phyloP scores from a whole-genome alignment of 176 grass and related monocot genomes.

The Aegilops speltoides region DNA sequence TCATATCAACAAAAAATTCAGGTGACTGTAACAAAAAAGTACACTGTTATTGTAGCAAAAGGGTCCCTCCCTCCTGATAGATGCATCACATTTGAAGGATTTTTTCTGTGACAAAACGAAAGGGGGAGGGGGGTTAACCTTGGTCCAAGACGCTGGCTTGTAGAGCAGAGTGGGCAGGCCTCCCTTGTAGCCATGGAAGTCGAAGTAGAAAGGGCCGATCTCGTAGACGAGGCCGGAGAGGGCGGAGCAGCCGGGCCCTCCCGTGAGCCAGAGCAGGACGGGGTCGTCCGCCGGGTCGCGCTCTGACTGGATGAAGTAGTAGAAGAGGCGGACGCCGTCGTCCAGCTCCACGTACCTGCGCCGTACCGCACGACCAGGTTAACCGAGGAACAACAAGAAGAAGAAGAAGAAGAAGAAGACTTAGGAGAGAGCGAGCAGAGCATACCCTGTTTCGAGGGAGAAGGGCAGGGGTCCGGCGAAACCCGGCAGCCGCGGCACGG shows the following conservation, averaged over 20 bases:
- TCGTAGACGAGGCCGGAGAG: conserved; percentile 44
- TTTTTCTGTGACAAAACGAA: not conserved
- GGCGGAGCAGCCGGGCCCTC: conserved; percentile 37
- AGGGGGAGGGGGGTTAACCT: conserved; percentile 6
- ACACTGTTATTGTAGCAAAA: too few species aligned
- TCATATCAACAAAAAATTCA: too few species aligned
- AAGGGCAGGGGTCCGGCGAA: conserved; percentile 14
- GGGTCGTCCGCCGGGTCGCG: conserved; percentile 30
- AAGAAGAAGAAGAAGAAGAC: not conserved
- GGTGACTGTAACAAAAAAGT: too few species aligned
- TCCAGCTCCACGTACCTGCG: conserved; percentile 32
- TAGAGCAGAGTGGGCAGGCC: conserved; percentile 50
- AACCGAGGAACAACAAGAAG: not conserved
- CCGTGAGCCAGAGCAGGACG: conserved; percentile 37
- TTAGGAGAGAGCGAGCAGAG: not conserved
- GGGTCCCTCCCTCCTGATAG: too few species aligned
- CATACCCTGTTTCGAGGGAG: conserved; percentile 24
- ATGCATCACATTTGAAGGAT: not conserved
- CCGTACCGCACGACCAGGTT: not conserved
- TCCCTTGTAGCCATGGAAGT: conserved; percentile 23
- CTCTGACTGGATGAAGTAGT: conserved; percentile 47
- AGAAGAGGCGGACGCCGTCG: conserved; percentile 36
- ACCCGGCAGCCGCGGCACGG: conserved; percentile 3
- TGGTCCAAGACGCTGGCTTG: conserved; percentile 45
- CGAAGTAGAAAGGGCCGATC: conserved; percentile 45